Evolutionary conservation across 495 filamentous ascomycete species (phyloP).

Genomic region (Hypoxylon lienhwacheense): DNA sequence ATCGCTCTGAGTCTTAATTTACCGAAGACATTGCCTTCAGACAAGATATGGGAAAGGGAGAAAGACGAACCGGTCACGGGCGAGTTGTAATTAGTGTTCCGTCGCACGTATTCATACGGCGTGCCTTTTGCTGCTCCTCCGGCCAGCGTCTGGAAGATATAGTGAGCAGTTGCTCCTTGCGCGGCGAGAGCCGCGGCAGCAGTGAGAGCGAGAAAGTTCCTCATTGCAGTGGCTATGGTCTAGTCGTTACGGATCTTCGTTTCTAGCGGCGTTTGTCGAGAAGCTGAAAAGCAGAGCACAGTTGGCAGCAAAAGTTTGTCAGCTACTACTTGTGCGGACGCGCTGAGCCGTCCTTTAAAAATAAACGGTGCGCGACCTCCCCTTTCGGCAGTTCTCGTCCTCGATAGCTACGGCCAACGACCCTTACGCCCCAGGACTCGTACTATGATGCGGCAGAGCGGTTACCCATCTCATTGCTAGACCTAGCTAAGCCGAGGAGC

Average conservation of each 20-base stretch:
- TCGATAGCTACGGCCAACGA: background rate
- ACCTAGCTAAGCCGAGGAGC: conserved; percentile 15
- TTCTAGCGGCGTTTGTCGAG: background rate
- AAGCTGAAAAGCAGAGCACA: background rate
- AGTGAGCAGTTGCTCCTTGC: conserved; percentile 45
- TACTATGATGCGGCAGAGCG: conserved; percentile 30
- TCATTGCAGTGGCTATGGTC: conserved; percentile 38
- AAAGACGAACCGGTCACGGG: conserved; percentile 50
- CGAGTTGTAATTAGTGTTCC: conserved; percentile 61
- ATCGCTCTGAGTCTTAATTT: conserved; percentile 7
- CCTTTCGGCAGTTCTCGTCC: conserved; percentile 26
- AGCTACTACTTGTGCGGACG: conserved; percentile 17
- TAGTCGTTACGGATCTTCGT: background rate
- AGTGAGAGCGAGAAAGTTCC: conserved; percentile 36
- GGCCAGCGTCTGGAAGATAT: conserved; percentile 55
- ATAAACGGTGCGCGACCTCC: conserved; percentile 11
- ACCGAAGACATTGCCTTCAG: background rate
- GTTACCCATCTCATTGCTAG: conserved; percentile 4
- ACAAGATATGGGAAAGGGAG: too few species aligned
- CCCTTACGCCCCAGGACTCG: conserved; percentile 20
- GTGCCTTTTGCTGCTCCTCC: conserved; percentile 49
- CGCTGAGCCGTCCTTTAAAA: conserved; percentile 26
- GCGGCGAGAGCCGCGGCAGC: conserved; percentile 43
- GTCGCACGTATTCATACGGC: conserved; percentile 56
- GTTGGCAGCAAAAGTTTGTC: conserved; percentile 4